Base-by-base conservation (phyloP, 139 green algal genomes). In the Asterochloris sp. region DNA sequence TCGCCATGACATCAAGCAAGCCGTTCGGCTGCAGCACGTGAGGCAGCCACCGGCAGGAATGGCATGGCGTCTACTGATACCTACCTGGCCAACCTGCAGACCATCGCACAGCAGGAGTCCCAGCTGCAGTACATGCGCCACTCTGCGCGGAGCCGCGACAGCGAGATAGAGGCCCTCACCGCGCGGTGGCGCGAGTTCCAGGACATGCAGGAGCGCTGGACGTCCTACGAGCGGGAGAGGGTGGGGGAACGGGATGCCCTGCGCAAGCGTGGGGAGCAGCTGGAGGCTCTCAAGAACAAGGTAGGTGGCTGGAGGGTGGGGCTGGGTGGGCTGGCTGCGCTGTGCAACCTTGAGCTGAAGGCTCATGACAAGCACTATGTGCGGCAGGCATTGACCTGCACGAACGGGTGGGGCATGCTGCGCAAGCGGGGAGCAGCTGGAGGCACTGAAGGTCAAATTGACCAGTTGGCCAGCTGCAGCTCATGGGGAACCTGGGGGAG, bases 71-170 rank as follows among this genome's bases (percentile, higher is more conserved):
- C 38, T 54, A 54, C 38, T 6, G 38, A 54, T 6, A 54, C 6
- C 38, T 54, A 6, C 38, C 38, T 54, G 38, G 4, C 6, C 38
- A 54, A 54, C 12, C 47, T 69, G 76, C 76, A 80, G 76, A 80
- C 60, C 67, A 62, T 80, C 15, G 76, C 76, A 14, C 28, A 69
- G 13, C 64, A 82, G 54, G 69, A 80, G 69, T 77, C 54, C 19
- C 62, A 86, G 78, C 38, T 86, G 69, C 68, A 67, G n/a, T 66
- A 74, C 67, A 67, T 83, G 69, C 83, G 62, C 8, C 69, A 79
- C 29, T 27, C 81, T 21, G 54, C 79, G 77, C 60, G 78, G 62
- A 69, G 26, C 47, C 74, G 67, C 1, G 38, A 76, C 2, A 27
- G 23, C 0, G 76, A 85, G 60, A 76, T 29, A 62, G 75, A 66